Base-by-base conservation (phyloP, 768 basidiomycete genomes). In the Psilocybe cubensis region DNA sequence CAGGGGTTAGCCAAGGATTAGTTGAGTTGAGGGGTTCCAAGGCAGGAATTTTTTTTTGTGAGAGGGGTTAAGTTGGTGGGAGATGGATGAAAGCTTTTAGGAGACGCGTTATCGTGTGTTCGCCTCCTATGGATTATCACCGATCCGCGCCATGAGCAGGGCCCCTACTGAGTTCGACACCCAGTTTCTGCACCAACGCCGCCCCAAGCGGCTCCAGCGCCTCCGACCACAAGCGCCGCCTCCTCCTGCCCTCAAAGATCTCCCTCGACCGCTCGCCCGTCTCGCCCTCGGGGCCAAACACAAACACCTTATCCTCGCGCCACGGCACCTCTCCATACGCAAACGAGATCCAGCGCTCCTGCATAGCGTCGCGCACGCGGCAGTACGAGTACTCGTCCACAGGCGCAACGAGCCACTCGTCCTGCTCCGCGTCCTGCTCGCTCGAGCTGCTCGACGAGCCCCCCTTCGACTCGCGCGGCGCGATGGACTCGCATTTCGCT, bases 211-310 rank as follows among this genome's bases (percentile, higher is more conserved):
- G 88, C 63, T 84, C 84, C 18, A 92, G 70, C 17, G 83, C 84
- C 48, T 84, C 80, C 59, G 78, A 80, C 91, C 91, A 92, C 53
- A 82, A 68, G 52, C 73, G 72, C 49, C 70, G 79, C 59, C 89
- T 75, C 45, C 91, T 71, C 29, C 91, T 72, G 3, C 86, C 85
- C 54, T 85, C 84, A 53, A 92, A 89, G 12, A 91, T 87, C 24
- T 75, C 71, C 53, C 69, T 74, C 12, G 82, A 83, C 45, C 91
- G 82, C 70, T 91, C 89, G 44, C 91, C 91, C 0, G 83, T 84
- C 72, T 92, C 91, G 52, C 90, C 91, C 67, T 92, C 90, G 0
- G 91, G 91, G 3, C 91, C 91, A 62, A 92, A 91, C 18, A 92
- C 89, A 68, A 81, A 91, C 45, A 90, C 81, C 71, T 83, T 88